Evolutionary conservation across 192 early-diverging fungal genomes (phyloP).

Genomic region (Backusella sp.): DNA sequence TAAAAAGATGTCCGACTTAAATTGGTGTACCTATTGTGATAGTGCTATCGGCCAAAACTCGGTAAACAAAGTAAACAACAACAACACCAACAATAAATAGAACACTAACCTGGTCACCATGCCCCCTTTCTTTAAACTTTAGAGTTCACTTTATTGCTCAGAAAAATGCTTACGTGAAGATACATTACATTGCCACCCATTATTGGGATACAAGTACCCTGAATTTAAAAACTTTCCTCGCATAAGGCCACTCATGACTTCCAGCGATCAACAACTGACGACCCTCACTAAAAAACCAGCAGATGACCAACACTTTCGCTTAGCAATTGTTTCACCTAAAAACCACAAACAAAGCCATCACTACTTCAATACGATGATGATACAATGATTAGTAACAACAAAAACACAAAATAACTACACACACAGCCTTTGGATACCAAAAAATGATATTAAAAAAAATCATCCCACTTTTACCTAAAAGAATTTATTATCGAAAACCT

Average conservation of each 20-base stretch:
- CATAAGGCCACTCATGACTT: neutral
- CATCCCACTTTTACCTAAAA: neutral
- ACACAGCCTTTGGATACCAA: neutral
- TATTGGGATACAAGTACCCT: constrained; percentile 2
- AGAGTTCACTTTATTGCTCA: constrained; percentile 6
- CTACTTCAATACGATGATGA: neutral
- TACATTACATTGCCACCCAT: neutral
- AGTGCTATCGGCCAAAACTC: neutral
- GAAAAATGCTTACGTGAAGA: constrained; percentile 10
- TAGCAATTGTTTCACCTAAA: neutral
- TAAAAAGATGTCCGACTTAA: constrained; percentile 1
- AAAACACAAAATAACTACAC: neutral
- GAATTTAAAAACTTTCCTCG: constrained; percentile 11
- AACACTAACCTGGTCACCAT: neutral
- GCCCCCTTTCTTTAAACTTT: neutral
- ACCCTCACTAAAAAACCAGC: neutral
- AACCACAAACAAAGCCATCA: neutral
- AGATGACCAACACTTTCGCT: neutral
- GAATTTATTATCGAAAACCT: neutral
- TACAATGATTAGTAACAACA: neutral
- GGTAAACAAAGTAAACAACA: neutral
- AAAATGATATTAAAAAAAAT: neutral
- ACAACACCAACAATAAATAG: neutral
- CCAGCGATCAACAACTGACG: neutral
- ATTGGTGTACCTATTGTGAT: constrained; percentile 17